Evolutionary conservation across 2,329 filamentous ascomycete species (phyloP).

Genomic region (Orbilia oligospora): DNA sequence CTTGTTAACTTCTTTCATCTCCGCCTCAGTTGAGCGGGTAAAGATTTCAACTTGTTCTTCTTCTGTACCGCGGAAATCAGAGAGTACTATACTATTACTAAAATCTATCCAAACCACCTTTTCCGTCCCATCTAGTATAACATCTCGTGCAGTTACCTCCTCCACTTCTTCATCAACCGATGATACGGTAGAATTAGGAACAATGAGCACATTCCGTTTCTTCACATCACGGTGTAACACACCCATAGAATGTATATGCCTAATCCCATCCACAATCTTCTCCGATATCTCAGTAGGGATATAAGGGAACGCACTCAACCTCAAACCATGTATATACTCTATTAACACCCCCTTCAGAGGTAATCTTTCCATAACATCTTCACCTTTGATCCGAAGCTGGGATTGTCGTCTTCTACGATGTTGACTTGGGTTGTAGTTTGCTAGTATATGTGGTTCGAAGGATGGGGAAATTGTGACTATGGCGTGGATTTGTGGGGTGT

Average conservation of each 20-base stretch:
- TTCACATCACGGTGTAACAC: constrained; percentile 51
- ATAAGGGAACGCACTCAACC: constrained; percentile 30
- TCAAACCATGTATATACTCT: constrained; percentile 41
- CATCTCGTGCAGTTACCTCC: constrained; percentile 16
- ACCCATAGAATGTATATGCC: constrained; percentile 31
- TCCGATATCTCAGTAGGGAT: constrained; percentile 28
- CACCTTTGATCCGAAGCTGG: constrained; percentile 5
- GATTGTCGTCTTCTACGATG: constrained; percentile 39
- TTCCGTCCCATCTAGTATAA: constrained; percentile 33
- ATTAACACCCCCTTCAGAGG: constrained; percentile 49
- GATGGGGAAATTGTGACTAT: constrained; percentile 34
- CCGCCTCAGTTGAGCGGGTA: neutral
- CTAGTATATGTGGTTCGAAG: constrained; percentile 28
- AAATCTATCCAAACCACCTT: constrained; percentile 57
- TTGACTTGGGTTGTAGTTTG: constrained; percentile 11
- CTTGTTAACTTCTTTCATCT: constrained; percentile 37
- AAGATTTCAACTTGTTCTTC: constrained; percentile 12
- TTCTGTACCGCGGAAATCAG: constrained; percentile 16
- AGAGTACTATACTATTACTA: constrained; percentile 45
- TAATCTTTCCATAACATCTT: neutral
- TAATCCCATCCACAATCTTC: constrained; percentile 43
- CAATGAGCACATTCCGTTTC: constrained; percentile 47
- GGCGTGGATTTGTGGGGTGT: constrained; percentile 30
- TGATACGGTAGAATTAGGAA: constrained; percentile 13
- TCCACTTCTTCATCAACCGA: neutral